A percentile compares a stretch with the other conserved stretches of the same genome.
phyloP scores from a whole-genome alignment of 2,329 filamentous ascomycete species.

The Tolypocladium sp. region DNA sequence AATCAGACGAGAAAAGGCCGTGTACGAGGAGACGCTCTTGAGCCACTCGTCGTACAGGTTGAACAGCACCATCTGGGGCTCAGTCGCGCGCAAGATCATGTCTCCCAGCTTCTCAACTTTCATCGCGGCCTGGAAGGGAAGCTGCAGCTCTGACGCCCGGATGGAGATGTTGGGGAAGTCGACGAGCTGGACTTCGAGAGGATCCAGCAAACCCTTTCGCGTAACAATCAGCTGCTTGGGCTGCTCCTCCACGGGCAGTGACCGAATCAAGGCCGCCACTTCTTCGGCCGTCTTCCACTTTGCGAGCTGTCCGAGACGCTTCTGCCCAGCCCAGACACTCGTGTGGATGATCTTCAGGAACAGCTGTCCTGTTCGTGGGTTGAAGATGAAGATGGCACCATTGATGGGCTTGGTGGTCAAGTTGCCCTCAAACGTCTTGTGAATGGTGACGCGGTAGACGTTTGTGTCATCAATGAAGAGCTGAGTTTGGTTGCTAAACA shows the following conservation, averaged over 20 bases:
- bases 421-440: slow-evolving; percentile 99
- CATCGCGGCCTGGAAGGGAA: slow-evolving; percentile 99
- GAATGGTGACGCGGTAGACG: slow-evolving; percentile 97
- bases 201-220: slow-evolving; percentile 91
- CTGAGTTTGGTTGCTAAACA: slow-evolving; percentile 98
- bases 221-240: slow-evolving; percentile 98
- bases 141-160: slow-evolving; percentile 87
- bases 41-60: slow-evolving; percentile 98
- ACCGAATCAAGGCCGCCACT: slow-evolving; percentile 94
- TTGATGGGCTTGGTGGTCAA: slow-evolving; percentile 99
- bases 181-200: slow-evolving; percentile 90
- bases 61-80: slow-evolving; percentile 99
- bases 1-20: slow-evolving; percentile 90
- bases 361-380: slow-evolving; percentile 92
- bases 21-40: slow-evolving; percentile 97
- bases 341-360: slow-evolving; percentile 99
- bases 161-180: slow-evolving; percentile 99
- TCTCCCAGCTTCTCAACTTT: slow-evolving; percentile 99
- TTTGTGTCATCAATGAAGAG: slow-evolving; percentile 99
- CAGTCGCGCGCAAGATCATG: slow-evolving; percentile 95
- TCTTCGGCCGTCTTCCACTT: slow-evolving; percentile 99
- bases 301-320: slow-evolving; percentile 93
- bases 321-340: slow-evolving; percentile 97
- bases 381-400: slow-evolving; percentile 99
- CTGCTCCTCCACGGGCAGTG: slow-evolving; percentile 92